These are phyloP conservation scores for Myochromella boudieri DNA, from an alignment of 768 basidiomycete species.

Conservation along the genomic window DNA sequence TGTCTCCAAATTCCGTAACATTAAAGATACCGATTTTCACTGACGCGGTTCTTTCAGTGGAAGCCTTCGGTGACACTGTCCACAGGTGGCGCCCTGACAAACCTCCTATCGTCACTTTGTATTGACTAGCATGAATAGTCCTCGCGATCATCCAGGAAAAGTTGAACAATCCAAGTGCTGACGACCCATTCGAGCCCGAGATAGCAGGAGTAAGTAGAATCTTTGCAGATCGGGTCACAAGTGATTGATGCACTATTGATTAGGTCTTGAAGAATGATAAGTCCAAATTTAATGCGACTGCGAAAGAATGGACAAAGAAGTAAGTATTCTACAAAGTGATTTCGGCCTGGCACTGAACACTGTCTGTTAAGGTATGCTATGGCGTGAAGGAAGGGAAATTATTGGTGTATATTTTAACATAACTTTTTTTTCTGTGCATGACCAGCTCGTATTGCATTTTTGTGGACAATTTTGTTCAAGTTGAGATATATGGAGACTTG, in stretches of 20 bases:
- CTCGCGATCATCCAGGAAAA: slow-evolving; percentile 79
- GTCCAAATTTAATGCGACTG: slow-evolving; percentile 68
- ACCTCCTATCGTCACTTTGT: neutral
- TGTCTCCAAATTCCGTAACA: slow-evolving; percentile 31
- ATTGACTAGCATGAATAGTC: slow-evolving; percentile 40
- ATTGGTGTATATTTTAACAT: neutral
- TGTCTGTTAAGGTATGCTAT: slow-evolving; percentile 12
- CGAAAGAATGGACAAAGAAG: slow-evolving; percentile 89
- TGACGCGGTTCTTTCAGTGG: slow-evolving; percentile 52
- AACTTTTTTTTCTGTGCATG: no score
- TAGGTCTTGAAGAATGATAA: slow-evolving; percentile 80
- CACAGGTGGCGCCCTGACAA: slow-evolving; percentile 46
- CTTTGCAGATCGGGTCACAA: neutral
- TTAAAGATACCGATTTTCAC: neutral
- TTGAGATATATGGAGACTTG: no score
- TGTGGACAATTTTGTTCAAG: no score
- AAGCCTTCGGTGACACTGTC: slow-evolving; percentile 78
- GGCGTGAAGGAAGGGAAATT: slow-evolving; percentile 2
- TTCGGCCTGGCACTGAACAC: neutral
- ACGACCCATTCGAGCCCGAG: slow-evolving; percentile 87
- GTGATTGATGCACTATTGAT: neutral
- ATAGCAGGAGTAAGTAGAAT: slow-evolving; percentile 67
- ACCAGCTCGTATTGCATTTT: no score
- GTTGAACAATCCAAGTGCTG: slow-evolving; percentile 82
- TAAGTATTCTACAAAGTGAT: slow-evolving; percentile 29